phyloP scores from a whole-genome alignment of 768 basidiomycete genomes.

The Leccinum truebloodii region DNA sequence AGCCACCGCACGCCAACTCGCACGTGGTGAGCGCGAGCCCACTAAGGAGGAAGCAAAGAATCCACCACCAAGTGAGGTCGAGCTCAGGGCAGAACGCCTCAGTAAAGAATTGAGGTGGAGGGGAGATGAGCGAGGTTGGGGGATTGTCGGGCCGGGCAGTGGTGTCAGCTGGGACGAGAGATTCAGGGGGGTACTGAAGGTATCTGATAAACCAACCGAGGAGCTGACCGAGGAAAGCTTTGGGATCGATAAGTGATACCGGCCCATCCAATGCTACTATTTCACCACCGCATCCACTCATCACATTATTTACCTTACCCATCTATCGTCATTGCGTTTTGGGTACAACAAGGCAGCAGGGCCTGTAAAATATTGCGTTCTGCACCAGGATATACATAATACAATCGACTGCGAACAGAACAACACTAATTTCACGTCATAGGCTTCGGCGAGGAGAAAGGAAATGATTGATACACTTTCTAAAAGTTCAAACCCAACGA shows the following conservation, averaged over 20 bases:
- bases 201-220: slow-evolving; percentile 51
- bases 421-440: not conserved
- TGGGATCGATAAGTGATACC: not conserved
- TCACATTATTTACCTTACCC: slow-evolving; percentile 1
- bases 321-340: not conserved
- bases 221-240: slow-evolving; percentile 5
- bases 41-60: slow-evolving; percentile 79
- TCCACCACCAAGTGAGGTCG: slow-evolving; percentile 86
- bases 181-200: slow-evolving; percentile 57
- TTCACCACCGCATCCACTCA: too few relatives aligned
- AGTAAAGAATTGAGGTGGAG: slow-evolving; percentile 90
- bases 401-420: not conserved
- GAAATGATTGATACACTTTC: not conserved
- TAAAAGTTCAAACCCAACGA: not conserved
- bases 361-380: not conserved
- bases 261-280: not conserved
- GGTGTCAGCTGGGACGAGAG: slow-evolving; percentile 77
- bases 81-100: slow-evolving; percentile 83
- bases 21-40: slow-evolving; percentile 73
- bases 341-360: not conserved
- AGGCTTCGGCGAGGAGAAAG: not conserved
- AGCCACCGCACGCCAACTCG: slow-evolving; percentile 70
- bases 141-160: slow-evolving; percentile 63
- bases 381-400: not conserved
- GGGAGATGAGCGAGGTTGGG: slow-evolving; percentile 77